Conservation (phyloP, 2,329 filamentous ascomycete species). For the Aspergillus aculeatinus region DNA sequence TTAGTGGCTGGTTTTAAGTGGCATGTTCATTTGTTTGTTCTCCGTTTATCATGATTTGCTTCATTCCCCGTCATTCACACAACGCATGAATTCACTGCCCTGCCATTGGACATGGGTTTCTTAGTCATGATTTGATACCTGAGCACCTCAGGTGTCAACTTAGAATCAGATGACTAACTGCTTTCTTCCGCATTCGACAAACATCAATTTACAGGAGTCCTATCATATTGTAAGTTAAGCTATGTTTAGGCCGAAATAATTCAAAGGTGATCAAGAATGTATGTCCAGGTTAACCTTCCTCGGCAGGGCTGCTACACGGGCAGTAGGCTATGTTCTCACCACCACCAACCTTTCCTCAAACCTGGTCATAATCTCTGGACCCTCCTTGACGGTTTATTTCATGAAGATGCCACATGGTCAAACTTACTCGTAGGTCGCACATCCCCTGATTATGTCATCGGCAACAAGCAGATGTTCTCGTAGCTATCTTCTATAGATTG, state of each 20-base stretch:
- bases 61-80: background rate
- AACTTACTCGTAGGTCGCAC: background rate
- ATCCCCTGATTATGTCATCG: slow-evolving; percentile 6
- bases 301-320: no score
- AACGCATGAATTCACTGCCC: background rate
- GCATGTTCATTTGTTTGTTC: background rate
- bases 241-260: no score
- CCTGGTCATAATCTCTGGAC: no score
- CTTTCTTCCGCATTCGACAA: background rate
- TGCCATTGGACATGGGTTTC: background rate
- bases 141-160: slow-evolving; percentile 1
- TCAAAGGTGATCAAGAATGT: background rate
- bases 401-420: background rate
- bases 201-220: background rate
- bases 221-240: no score
- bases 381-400: background rate
- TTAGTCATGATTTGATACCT: background rate
- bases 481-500: background rate
- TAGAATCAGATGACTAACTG: slow-evolving; percentile 1
- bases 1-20: background rate
- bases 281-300: no score
- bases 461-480: background rate
- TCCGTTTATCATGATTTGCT: background rate
- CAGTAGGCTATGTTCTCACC: no score
- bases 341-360: no score